These are phyloP conservation scores for Schizopora paradoxa DNA, from an alignment of 1,284 basidiomycete species.

Conservation along the genomic window DNA sequence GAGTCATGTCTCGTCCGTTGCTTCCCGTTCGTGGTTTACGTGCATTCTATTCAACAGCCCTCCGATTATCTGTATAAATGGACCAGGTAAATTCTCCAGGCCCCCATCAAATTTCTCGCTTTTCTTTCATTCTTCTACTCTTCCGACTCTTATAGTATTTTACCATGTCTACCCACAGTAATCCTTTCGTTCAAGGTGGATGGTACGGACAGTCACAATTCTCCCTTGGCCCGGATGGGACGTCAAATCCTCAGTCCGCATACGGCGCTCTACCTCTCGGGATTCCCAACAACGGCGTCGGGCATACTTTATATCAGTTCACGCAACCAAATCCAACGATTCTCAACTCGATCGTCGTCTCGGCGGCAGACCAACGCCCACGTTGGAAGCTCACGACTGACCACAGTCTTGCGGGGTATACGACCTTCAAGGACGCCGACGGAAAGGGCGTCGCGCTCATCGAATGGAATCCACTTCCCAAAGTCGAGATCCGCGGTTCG, in stretches of 20 bases:
- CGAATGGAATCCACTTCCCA: constrained; percentile 51
- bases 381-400: constrained; percentile 39
- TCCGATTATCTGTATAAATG: too few relatives aligned
- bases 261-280: constrained; percentile 51
- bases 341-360: constrained; percentile 47
- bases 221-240: constrained; percentile 2
- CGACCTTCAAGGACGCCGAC: constrained; percentile 46
- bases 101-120: too few relatives aligned
- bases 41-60: too few relatives aligned
- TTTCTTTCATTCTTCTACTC: too few relatives aligned
- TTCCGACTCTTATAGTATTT: too few relatives aligned
- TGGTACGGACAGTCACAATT: constrained; percentile 10
- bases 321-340: constrained; percentile 45
- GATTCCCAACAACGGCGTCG: constrained; percentile 27
- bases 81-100: too few relatives aligned
- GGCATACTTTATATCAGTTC: constrained; percentile 41
- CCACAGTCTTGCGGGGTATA: constrained; percentile 43
- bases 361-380: constrained; percentile 25
- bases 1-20: too few relatives aligned
- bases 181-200: constrained; percentile 17
- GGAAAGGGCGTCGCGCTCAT: constrained; percentile 47
- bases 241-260: constrained; percentile 38
- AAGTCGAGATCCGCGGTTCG: constrained; percentile 48
- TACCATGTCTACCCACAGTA: constrained; percentile 19
- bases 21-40: too few relatives aligned